Evolutionary conservation across 1,284 basidiomycete species (phyloP).

Genomic region (Ganoderma multipileum): DNA sequence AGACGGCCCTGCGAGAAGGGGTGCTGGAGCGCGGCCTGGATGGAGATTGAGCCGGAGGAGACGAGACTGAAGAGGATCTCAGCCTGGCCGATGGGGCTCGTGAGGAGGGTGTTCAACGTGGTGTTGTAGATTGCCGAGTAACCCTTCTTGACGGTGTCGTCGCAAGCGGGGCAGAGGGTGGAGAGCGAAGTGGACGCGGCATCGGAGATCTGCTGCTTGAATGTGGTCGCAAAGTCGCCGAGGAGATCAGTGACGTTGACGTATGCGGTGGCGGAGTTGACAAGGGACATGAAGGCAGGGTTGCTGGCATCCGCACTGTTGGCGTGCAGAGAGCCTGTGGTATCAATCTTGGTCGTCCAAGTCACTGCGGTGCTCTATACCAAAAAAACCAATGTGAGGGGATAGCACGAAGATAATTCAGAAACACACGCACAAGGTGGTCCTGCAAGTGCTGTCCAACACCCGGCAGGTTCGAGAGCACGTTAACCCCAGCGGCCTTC

Average conservation of each 20-base stretch:
- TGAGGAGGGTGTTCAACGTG: constrained; percentile 52
- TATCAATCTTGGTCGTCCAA: constrained; percentile 54
- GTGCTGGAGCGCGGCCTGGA: constrained; percentile 76
- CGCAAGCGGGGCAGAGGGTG: constrained; percentile 54
- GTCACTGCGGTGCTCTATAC: constrained; percentile 54
- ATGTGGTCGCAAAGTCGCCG: constrained; percentile 42
- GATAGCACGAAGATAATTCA: not conserved
- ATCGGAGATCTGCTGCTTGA: constrained; percentile 43
- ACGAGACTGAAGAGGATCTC: constrained; percentile 71
- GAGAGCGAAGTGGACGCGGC: constrained; percentile 44
- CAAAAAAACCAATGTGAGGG: constrained; percentile 8
- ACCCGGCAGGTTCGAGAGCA: constrained; percentile 63
- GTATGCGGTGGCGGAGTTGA: constrained; percentile 75
- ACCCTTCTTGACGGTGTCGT: constrained; percentile 59
- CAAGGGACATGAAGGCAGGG: constrained; percentile 60
- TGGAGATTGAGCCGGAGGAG: constrained; percentile 49
- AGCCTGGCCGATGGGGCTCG: constrained; percentile 55
- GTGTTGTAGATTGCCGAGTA: constrained; percentile 69
- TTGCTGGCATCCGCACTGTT: constrained; percentile 35
- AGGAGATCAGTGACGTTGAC: constrained; percentile 61
- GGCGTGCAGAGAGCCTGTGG: constrained; percentile 42
- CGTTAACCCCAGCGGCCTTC: constrained; percentile 54
- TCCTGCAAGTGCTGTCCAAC: constrained; percentile 84
- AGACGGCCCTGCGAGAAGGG: constrained; percentile 54
- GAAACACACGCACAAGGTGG: constrained; percentile 54